These are phyloP conservation scores for Lachancea dasiensis DNA, from an alignment of 805 yeast genomes.

Conservation along the genomic window DNA sequence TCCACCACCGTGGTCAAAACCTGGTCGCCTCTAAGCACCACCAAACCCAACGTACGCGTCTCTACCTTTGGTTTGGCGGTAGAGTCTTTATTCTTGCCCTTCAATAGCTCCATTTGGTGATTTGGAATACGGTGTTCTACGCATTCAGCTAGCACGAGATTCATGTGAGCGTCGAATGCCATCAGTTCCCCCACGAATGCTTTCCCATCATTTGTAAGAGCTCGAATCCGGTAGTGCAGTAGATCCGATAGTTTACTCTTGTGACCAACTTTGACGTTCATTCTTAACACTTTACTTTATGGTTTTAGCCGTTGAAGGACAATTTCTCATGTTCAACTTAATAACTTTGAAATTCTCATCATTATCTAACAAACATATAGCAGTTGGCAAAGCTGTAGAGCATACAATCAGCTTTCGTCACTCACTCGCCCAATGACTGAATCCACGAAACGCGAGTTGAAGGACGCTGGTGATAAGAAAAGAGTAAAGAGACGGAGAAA, in stretches of 20 bases:
- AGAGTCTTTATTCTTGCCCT: constrained; percentile 30
- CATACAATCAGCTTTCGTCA: not conserved
- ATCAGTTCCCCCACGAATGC: constrained; percentile 72
- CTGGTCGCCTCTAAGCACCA: constrained; percentile 83
- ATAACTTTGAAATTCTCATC: not conserved
- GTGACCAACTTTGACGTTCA: constrained; percentile 18
- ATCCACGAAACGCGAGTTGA: constrained; percentile 13
- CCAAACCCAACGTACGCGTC: constrained; percentile 71
- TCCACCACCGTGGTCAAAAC: constrained; percentile 59
- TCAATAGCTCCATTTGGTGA: constrained; percentile 38
- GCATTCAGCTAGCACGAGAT: constrained; percentile 75
- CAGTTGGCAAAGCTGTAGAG: no score
- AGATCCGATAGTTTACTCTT: constrained; percentile 45
- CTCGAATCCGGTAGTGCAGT: constrained; percentile 65
- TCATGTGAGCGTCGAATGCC: constrained; percentile 88
- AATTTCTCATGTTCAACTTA: not conserved
- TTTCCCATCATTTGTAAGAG: constrained; percentile 71
- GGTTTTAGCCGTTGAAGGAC: not conserved
- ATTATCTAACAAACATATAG: no score
- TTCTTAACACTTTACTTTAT: no score
- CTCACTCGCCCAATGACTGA: constrained; percentile 10
- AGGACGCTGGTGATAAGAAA: constrained; percentile 17
- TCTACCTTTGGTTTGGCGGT: constrained; percentile 46
- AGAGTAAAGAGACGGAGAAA: constrained; percentile 39
- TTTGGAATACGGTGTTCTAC: constrained; percentile 77